These are phyloP conservation scores for Eucalyptus tenuipes DNA, from an alignment of 345 rosid genomes.

Conservation along the genomic window DNA sequence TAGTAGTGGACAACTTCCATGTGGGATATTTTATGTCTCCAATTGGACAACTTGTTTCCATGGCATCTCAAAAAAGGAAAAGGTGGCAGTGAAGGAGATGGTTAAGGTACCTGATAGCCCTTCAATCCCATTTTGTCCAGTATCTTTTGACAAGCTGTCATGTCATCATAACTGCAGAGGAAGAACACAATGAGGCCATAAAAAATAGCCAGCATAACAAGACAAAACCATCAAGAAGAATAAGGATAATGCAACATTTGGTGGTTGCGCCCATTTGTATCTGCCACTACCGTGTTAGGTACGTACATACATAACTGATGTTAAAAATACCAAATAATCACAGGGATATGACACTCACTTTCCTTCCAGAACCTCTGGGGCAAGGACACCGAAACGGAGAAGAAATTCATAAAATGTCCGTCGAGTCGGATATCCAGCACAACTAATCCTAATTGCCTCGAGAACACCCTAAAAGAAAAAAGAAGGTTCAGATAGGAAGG, in stretches of 20 bases:
- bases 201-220: neutral
- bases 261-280: neutral
- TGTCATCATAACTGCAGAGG: constrained; percentile 73
- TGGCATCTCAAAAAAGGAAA: neutral
- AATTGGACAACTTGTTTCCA: neutral
- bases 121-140: constrained; percentile 81
- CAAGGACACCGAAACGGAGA: constrained; percentile 93
- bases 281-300: neutral
- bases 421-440: constrained; percentile 99
- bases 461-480: constrained; percentile 68
- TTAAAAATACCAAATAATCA: neutral
- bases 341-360: constrained; percentile 32
- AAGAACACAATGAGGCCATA: neutral
- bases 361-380: constrained; percentile 92
- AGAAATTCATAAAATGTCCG: constrained; percentile 94
- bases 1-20: neutral
- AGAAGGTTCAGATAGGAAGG: neutral
- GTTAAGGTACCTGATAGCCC: constrained; percentile 81
- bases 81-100: neutral
- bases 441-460: constrained; percentile 98
- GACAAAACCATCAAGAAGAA: neutral
- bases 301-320: neutral
- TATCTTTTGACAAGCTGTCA: constrained; percentile 86
- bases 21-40: neutral
- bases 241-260: neutral